phyloP scores from a whole-genome alignment of 345 rosid genomes.

The Gossypium bickii region DNA sequence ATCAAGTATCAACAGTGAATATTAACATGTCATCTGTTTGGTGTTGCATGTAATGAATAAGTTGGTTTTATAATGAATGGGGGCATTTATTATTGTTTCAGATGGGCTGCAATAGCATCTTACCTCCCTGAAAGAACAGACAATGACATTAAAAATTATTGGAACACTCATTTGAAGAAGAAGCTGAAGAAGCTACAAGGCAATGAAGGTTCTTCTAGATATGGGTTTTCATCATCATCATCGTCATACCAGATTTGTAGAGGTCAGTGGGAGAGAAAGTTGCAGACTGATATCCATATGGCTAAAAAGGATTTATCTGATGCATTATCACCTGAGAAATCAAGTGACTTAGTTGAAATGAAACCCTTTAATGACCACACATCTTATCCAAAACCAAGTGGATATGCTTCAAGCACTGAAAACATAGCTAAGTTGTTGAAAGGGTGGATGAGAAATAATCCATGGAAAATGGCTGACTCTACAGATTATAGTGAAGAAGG shows the following conservation, averaged over 20 bases:
- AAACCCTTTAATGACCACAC: slow-evolving; percentile 20
- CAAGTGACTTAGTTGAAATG: slow-evolving; percentile 15
- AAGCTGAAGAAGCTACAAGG: slow-evolving; percentile 51
- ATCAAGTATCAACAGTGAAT: no score
- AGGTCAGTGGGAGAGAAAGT: slow-evolving; percentile 81
- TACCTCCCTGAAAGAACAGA: slow-evolving; percentile 85
- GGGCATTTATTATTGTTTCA: slow-evolving; percentile 22
- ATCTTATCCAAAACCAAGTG: slow-evolving; percentile 15
- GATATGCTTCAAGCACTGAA: slow-evolving; percentile 63
- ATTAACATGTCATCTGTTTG: no score
- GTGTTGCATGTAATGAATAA: background rate
- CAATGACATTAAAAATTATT: slow-evolving; percentile 74
- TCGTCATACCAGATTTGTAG: slow-evolving; percentile 34
- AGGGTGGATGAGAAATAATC: slow-evolving; percentile 53
- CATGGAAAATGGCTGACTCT: slow-evolving; percentile 24
- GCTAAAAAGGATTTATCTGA: slow-evolving; percentile 61
- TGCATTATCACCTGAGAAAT: slow-evolving; percentile 56
- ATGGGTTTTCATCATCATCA: slow-evolving; percentile 15
- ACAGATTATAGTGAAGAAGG: background rate
- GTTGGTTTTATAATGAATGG: slow-evolving; percentile 1
- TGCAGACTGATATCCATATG: slow-evolving; percentile 65
- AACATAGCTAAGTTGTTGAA: slow-evolving; percentile 65
- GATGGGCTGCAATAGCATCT: slow-evolving; percentile 94
- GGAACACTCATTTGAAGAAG: slow-evolving; percentile 84
- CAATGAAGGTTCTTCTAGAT: slow-evolving; percentile 10